Evolutionary conservation across 2,329 filamentous ascomycete species (phyloP).

Genomic region (Diaporthe sp.): DNA sequence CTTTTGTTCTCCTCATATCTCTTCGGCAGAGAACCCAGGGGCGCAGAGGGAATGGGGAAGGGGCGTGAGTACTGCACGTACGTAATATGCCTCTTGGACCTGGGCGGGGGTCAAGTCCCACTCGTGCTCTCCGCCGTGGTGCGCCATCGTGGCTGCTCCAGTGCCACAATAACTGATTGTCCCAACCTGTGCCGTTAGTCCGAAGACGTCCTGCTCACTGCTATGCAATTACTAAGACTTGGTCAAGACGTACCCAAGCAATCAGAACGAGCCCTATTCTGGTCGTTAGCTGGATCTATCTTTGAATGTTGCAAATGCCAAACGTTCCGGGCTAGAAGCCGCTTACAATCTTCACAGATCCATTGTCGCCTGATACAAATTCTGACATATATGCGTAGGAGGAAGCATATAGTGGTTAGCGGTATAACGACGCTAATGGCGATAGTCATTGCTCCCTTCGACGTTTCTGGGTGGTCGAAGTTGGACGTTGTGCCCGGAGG

Average conservation of each 20-base stretch:
- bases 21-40: background rate
- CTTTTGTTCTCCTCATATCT: background rate
- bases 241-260: background rate
- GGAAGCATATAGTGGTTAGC: conserved; percentile 3
- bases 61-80: background rate
- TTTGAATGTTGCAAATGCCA: background rate
- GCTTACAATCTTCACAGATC: conserved; percentile 11
- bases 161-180: conserved; percentile 9
- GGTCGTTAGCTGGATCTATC: background rate
- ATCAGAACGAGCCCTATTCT: conserved; percentile 7
- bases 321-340: background rate
- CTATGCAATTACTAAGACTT: background rate
- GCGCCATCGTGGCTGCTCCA: conserved; percentile 22
- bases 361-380: conserved; percentile 3
- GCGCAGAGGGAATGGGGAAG: background rate
- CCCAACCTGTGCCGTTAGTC: conserved; percentile 4
- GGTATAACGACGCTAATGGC: conserved; percentile 4
- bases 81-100: conserved; percentile 14
- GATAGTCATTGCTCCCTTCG: background rate
- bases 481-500: background rate
- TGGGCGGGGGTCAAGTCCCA: background rate
- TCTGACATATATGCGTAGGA: conserved; percentile 14
- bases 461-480: conserved; percentile 2
- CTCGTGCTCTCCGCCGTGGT: conserved; percentile 23
- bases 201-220: background rate